Evolutionary conservation across 768 basidiomycete genomes (phyloP).

Genomic region (Mycena pura): DNA sequence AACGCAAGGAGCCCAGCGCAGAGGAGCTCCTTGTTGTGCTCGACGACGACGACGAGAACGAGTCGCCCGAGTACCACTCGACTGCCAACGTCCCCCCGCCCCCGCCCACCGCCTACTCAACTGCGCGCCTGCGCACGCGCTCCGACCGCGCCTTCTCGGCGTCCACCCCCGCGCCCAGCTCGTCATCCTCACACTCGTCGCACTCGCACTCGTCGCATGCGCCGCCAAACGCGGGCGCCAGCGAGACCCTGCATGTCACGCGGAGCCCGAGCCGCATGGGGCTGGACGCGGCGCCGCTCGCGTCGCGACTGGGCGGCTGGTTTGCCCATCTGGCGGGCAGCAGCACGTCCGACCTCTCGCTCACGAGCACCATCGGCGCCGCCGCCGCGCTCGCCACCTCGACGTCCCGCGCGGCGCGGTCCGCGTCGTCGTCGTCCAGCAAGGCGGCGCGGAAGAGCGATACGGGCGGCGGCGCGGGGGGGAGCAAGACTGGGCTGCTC

Average conservation of each 20-base stretch:
- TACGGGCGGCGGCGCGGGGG: not conserved
- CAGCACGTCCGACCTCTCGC: too few species aligned
- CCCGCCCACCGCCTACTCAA: constrained; percentile 45
- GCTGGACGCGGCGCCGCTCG: not conserved
- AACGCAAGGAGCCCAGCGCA: constrained; percentile 1
- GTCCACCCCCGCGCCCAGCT: constrained; percentile 21
- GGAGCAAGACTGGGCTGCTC: constrained; percentile 29
- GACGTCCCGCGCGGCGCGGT: not conserved
- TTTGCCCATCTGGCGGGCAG: constrained; percentile 7
- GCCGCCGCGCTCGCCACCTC: not conserved
- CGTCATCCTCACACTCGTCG: constrained; percentile 43
- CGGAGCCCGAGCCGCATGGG: not conserved
- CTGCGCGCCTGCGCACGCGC: constrained; percentile 49
- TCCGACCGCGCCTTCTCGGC: constrained; percentile 50
- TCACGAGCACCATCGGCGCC: too few species aligned
- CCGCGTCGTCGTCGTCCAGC: not conserved
- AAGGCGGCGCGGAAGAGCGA: not conserved
- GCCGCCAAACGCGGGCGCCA: too few species aligned
- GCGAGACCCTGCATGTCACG: constrained; percentile 1
- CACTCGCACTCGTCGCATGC: too few species aligned
- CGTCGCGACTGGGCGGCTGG: constrained; percentile 6
- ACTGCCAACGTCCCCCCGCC: constrained; percentile 26
- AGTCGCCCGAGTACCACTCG: not conserved
- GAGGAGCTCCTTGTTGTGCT: constrained; percentile 28
- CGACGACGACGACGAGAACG: too few species aligned